A percentile compares a stretch with the other conserved stretches of the same genome.
These are phyloP conservation scores for Lepidium africanum DNA, from an alignment of 345 rosid species.

Conservation along the genomic window DNA sequence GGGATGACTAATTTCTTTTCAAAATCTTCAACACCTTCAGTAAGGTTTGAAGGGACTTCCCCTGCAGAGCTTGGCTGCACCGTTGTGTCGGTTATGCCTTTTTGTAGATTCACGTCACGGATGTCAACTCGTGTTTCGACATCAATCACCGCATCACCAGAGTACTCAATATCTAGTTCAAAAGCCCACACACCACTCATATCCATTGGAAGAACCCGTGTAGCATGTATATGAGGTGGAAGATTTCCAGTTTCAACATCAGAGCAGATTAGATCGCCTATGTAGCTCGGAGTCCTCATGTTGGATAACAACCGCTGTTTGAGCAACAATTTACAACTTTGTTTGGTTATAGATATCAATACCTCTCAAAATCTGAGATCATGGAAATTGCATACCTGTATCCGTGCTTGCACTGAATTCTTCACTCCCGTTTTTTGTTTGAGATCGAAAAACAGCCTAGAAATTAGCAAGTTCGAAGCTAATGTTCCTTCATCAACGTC, in stretches of 20 bases:
- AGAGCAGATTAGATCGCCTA: conserved; percentile 72
- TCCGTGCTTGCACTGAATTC: conserved; percentile 45
- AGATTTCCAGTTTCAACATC: conserved; percentile 54
- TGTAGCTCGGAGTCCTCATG: conserved; percentile 85
- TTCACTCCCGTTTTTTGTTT: conserved; percentile 41
- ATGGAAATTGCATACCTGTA: conserved; percentile 55
- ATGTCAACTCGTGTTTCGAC: conserved; percentile 82
- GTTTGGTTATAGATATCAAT: not conserved
- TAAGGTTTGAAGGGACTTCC: conserved; percentile 46
- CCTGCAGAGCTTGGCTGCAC: conserved; percentile 39
- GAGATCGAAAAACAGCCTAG: conserved; percentile 83
- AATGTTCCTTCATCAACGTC: conserved; percentile 73
- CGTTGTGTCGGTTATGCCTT: conserved; percentile 39
- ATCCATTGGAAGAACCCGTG: conserved; percentile 70
- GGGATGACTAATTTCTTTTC: conserved; percentile 58
- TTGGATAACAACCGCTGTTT: conserved; percentile 72
- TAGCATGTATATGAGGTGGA: conserved; percentile 79
- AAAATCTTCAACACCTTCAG: conserved; percentile 54
- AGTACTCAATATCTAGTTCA: conserved; percentile 84
- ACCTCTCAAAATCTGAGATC: not conserved
- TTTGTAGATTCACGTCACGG: conserved; percentile 50
- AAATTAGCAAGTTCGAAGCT: conserved; percentile 81
- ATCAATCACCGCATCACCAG: conserved; percentile 59
- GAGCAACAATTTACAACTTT: conserved; percentile 1
- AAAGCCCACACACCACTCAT: conserved; percentile 88